Evolutionary conservation across 2,329 filamentous ascomycete genomes (phyloP), one percentile per base, ranked within the genome.

Genomic region (Beauveria bassiana): DNA sequence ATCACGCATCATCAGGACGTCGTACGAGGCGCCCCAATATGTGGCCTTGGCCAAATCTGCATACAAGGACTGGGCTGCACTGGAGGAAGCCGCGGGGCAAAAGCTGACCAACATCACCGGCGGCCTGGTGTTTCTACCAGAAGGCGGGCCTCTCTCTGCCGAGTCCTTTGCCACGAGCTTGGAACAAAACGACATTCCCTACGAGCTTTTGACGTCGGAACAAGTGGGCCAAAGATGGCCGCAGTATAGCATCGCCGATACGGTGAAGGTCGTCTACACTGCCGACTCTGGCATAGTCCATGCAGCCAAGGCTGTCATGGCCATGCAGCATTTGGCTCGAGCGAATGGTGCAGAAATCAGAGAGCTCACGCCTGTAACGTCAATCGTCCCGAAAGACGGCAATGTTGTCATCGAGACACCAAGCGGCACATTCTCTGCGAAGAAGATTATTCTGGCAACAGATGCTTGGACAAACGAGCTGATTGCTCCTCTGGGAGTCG

Each of bases 211-310:
- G 2, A 49, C 24, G 4, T 24, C 64, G 0, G 57, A 62, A 3
- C 42, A 68, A 9, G 65, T 67, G 2, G 62, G 58, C 18, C 56
- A 20, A 3, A 61, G 67, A 1, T 69, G 68, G 68, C 66, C 67
- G 0, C 63, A 67, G 10, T 69, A 67, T 14, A 51, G 62, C 1
- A 28, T 69, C 9, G 59, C 64, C 0, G 51, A 64, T 0, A 54
- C 38, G 0, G 67, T 68, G 0, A 56, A 65, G 16, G 62, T 62
- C 0, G 68, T 69, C 0, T 69, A 69, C 26, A 69, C 68, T 0
- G 64, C 67, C 0, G 68, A 69, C 24, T 64, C 68, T 1, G 68
- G 68, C 2, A 64, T 69, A 0, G 66, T 63, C 0, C 67, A 69
- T 9, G 68, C 24, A 3, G 38, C 59, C 6, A 54, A 58, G 38